Conservation (phyloP, 2,329 filamentous ascomycete genomes). For the Aspergillus sp. region DNA sequence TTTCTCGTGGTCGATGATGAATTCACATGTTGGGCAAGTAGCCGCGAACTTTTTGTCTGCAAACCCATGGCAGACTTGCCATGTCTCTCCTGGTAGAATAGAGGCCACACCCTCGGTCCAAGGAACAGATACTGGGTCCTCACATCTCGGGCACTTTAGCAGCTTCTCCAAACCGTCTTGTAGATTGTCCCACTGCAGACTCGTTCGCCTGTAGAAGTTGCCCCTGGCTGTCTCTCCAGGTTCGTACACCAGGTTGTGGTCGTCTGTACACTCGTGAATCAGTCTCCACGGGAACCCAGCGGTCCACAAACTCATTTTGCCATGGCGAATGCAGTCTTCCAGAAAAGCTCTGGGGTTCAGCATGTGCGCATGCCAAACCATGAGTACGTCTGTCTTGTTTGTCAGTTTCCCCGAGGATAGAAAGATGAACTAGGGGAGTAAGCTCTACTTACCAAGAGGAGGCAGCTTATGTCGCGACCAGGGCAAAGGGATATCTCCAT, state of each 20-base stretch:
- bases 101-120: constrained; percentile 54
- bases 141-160: constrained; percentile 58
- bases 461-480: constrained; percentile 51
- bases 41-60: constrained; percentile 47
- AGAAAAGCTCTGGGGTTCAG: constrained; percentile 72
- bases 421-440: background rate
- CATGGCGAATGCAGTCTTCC: constrained; percentile 66
- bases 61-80: constrained; percentile 27
- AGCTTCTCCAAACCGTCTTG: constrained; percentile 50
- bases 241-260: constrained; percentile 55
- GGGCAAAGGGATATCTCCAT: constrained; percentile 18
- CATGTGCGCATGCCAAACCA: constrained; percentile 79
- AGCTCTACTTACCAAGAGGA: constrained; percentile 54
- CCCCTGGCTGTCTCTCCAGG: constrained; percentile 44
- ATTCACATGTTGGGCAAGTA: constrained; percentile 52
- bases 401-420: background rate
- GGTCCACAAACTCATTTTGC: constrained; percentile 57
- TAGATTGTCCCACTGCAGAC: constrained; percentile 58
- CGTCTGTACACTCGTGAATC: constrained; percentile 58
- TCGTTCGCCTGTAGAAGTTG: constrained; percentile 50
- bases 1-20: constrained; percentile 53
- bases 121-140: constrained; percentile 41
- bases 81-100: constrained; percentile 20
- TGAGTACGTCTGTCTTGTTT: constrained; percentile 59
- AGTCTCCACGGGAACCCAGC: constrained; percentile 65